Evolutionary conservation across 2,329 filamentous ascomycete genomes (phyloP), one percentile per base, ranked within the genome.

Genomic region (Aplosporella prunicola): DNA sequence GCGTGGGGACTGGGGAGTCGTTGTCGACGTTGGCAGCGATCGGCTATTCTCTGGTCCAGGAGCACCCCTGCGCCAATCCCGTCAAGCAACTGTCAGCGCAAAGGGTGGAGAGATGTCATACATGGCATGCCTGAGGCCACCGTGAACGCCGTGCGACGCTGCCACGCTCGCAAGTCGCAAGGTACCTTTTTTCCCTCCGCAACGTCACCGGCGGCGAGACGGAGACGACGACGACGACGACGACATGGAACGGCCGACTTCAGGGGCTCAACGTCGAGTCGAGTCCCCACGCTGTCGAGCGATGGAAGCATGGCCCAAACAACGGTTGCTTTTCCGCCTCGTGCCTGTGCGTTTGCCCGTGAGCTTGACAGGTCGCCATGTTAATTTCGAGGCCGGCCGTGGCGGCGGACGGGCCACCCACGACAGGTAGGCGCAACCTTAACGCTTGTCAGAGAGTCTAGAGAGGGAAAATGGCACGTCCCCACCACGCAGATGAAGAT

Each of bases 401-500:
- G n/a, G 22, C 22, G n/a, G 22, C 22, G 22, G 22, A 24, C 8
- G n/a, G 22, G n/a, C 8, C 22, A n/a, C 22, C n/a, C 8, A 24
- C 8, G 22, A 24, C 8, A 24, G 22, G n/a, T 24, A 24, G 22
- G 8, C 22, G n/a, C 13, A 40, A 40, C 27, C 27, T 38, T 38
- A 38, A 38, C 26, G 14, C 27, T 40, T 38, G 35, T 38, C 35
- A 38, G 29, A 35, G 25, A 32, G 31, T 16, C 13, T 18, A 16
- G 18, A 34, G 20, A 20, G 28, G 35, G 20, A 28, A 17, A 39
- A 28, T 23, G 30, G 29, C 25, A 25, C 29, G 37, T 23, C 24
- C 32, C 26, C 30, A 28, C 30, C 26, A 30, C 32, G n/a, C 22
- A 8, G 22, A n/a, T 24, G 22, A 8, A 8, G 51, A 44, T 47